Evolutionary conservation across 208 protist species (phyloP).

Genomic region (Endotrypanum monterogeii): DNA sequence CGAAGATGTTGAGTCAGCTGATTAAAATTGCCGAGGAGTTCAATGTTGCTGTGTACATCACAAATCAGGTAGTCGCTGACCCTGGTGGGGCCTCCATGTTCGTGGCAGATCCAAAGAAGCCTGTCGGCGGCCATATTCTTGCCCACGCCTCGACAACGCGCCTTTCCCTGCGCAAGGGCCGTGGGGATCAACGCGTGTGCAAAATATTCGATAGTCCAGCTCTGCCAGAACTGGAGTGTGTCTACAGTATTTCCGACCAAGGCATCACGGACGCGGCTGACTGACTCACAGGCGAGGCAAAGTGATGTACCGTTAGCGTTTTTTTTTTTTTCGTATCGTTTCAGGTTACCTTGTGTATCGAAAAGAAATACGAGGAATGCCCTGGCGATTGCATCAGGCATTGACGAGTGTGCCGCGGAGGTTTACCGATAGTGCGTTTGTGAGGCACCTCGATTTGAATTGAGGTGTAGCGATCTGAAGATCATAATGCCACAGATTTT

Average conservation of each 20-base stretch:
- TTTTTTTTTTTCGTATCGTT: not conserved
- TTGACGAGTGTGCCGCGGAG: not conserved
- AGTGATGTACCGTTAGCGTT: not conserved
- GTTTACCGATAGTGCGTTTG: not conserved
- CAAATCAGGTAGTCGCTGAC: conserved; percentile 99
- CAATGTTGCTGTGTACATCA: conserved; percentile 99
- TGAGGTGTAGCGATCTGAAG: not conserved
- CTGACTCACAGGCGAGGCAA: conserved; percentile 29
- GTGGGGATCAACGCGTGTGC: conserved; percentile 96
- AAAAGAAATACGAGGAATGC: not conserved
- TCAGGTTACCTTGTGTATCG: too few relatives aligned
- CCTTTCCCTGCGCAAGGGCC: conserved; percentile 95
- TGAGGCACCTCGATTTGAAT: not conserved
- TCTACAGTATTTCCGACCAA: conserved; percentile 95
- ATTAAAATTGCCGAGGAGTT: conserved; percentile 99
- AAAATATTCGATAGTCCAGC: conserved; percentile 98
- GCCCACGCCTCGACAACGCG: conserved; percentile 98
- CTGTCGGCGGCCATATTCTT: conserved; percentile 97
- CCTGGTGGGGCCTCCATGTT: conserved; percentile 98
- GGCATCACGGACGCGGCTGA: conserved; percentile 96
- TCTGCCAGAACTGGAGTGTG: conserved; percentile 97
- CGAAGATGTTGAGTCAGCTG: conserved; percentile 91
- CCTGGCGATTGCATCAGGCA: not conserved
- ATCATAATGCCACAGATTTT: not conserved
- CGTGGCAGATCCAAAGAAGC: conserved; percentile 98